Conservation (phyloP, 1,284 basidiomycete genomes). For the Cryptococcus depauperatus region DNA sequence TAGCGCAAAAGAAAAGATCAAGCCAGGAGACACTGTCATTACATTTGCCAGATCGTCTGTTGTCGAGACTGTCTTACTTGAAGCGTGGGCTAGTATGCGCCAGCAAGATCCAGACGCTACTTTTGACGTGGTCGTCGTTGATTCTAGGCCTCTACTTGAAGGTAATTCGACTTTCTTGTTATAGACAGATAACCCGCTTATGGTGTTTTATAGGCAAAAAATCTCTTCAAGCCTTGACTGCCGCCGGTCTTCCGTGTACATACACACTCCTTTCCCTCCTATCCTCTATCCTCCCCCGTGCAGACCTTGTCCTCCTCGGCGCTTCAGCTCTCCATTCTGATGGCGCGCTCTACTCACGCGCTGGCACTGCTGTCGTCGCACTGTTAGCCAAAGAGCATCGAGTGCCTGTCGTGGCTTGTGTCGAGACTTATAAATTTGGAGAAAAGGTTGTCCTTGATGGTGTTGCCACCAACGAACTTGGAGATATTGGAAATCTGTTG, state of each 20-base stretch:
- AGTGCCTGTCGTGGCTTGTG: conserved; percentile 91
- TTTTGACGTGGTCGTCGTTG: conserved; percentile 90
- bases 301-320: conserved; percentile 79
- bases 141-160: conserved; percentile 87
- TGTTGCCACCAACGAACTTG: conserved; percentile 92
- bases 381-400: conserved; percentile 88
- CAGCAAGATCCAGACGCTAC: conserved; percentile 54
- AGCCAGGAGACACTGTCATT: conserved; percentile 82
- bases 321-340: conserved; percentile 92
- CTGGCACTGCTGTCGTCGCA: conserved; percentile 89
- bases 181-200: conserved; percentile 1
- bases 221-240: conserved; percentile 63
- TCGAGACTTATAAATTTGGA: conserved; percentile 97
- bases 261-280: conserved; percentile 87
- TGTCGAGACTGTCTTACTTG: conserved; percentile 80
- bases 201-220: too few species aligned
- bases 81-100: conserved; percentile 56
- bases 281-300: conserved; percentile 67
- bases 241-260: conserved; percentile 72
- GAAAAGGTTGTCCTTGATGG: conserved; percentile 89
- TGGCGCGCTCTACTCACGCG: conserved; percentile 86
- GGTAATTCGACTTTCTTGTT: conserved; percentile 54
- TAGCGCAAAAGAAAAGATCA: conserved; percentile 83
- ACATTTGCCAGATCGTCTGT: conserved; percentile 94
- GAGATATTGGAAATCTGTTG: conserved; percentile 47